Evolutionary conservation across 2,329 filamentous ascomycete species (phyloP).

Genomic region (Corynespora cassiicola): DNA sequence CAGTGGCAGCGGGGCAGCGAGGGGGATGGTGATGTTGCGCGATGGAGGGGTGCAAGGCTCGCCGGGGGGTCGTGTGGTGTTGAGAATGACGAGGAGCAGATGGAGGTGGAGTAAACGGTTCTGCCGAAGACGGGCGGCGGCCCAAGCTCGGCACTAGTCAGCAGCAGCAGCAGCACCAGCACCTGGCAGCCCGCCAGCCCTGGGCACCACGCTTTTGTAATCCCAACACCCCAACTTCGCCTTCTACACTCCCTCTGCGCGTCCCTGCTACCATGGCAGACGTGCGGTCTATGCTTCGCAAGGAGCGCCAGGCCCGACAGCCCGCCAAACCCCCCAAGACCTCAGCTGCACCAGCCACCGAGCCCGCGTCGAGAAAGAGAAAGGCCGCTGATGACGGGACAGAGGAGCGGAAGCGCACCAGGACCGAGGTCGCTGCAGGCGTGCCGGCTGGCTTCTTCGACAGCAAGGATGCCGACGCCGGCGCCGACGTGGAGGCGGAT

Average conservation of each 20-base stretch:
- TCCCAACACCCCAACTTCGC: background rate
- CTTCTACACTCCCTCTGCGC: background rate
- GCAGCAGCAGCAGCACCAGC: conserved; percentile 11
- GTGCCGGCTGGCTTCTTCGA: conserved; percentile 46
- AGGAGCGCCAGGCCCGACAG: conserved; percentile 46
- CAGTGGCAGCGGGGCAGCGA: conserved; percentile 18
- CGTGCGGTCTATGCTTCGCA: conserved; percentile 45
- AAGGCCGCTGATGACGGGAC: conserved; percentile 38
- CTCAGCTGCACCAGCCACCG: conserved; percentile 34
- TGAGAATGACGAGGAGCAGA: conserved; percentile 36
- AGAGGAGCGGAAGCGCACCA: conserved; percentile 41
- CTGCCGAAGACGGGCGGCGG: conserved; percentile 27
- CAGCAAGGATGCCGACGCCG: too few relatives aligned
- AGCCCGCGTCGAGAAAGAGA: conserved; percentile 40
- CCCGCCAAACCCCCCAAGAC: conserved; percentile 38
- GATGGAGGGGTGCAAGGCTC: too few relatives aligned
- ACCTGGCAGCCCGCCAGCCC: conserved; percentile 9
- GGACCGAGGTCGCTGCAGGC: conserved; percentile 37
- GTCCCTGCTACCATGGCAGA: conserved; percentile 38
- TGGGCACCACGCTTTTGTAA: background rate
- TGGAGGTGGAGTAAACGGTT: conserved; percentile 23
- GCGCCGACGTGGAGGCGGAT: conserved; percentile 14
- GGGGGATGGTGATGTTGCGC: conserved; percentile 18
- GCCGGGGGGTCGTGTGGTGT: conserved; percentile 37
- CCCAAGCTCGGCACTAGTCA: conserved; percentile 17